These are phyloP conservation scores for Aspergillus spinulosporus DNA, from an alignment of 2,329 filamentous ascomycete genomes.

Conservation along the genomic window DNA sequence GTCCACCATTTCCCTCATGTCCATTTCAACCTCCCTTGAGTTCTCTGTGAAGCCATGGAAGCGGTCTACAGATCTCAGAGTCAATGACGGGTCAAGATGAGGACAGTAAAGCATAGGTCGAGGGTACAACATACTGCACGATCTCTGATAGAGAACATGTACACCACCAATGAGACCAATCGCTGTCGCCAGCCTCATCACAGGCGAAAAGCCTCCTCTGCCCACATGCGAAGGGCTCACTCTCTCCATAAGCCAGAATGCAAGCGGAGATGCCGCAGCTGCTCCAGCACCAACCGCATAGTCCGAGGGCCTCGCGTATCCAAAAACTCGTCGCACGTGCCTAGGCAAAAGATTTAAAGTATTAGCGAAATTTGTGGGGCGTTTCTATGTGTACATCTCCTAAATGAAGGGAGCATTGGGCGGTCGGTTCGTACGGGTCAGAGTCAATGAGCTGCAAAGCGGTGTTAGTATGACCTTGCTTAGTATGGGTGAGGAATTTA, in stretches of 20 bases:
- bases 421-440: constrained; percentile 74
- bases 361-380: constrained; percentile 28
- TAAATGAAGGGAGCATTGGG: constrained; percentile 8
- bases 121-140: constrained; percentile 66
- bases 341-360: constrained; percentile 47
- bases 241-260: constrained; percentile 78
- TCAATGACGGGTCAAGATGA: not conserved
- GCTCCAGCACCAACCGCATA: constrained; percentile 70
- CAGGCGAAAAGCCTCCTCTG: constrained; percentile 75
- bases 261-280: constrained; percentile 69
- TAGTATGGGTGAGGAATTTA: not conserved
- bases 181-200: constrained; percentile 75
- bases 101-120: too few relatives aligned
- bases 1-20: constrained; percentile 97
- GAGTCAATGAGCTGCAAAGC: constrained; percentile 86
- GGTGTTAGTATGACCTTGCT: constrained; percentile 22
- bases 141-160: constrained; percentile 80
- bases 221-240: constrained; percentile 82
- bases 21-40: constrained; percentile 84
- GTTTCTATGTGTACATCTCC: not conserved
- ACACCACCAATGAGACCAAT: constrained; percentile 77
- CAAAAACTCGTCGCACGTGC: constrained; percentile 85
- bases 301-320: constrained; percentile 83
- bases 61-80: constrained; percentile 61
- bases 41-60: constrained; percentile 98